Base-by-base conservation (phyloP, 202 grass and related monocot genomes). In the Alloteropsis angusta region DNA sequence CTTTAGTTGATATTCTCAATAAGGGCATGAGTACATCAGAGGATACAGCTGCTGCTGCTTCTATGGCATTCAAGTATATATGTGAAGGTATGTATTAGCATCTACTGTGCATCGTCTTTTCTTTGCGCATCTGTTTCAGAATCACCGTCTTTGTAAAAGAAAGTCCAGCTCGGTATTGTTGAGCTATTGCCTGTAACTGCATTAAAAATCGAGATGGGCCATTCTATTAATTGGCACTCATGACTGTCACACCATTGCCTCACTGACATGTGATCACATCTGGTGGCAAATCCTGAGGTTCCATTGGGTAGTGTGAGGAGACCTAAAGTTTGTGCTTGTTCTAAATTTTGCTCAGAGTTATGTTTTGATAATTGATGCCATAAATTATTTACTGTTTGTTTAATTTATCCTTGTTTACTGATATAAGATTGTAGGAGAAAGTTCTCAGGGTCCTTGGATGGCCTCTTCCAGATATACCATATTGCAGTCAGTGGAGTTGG, bases 41-140 rank as follows among this genome's bases (percentile, higher is more conserved):
- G 77, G 92, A 93, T 75, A 88, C 81, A 75, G 96, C 92, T 75
- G 86, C 90, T 67, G 89, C 96, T 54, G 89, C 92, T 78, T 93
- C 90, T 85, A 50, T 99, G 84, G 82, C 96, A 84, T 99, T 95
- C 77, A 99, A 99, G 78, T 91, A 95, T 85, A 95, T 99, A 90
- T 99, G 96, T 91, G 96, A 99, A 99, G 96, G 96, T 99, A 93
- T 48, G 62, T 36, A 79, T 87, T 25, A 28, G 44, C 44, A 60
- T 84, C 11, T 78, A 34, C 30, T 78, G 65, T 41, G 21, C 38
- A 25, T n/a, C 44, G 34, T 76, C 6, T 85, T 85, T 22, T 80
- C n/a, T 30, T 79, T 14, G 36, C 28, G 56, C 43, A 28, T 84
- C 17, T 60, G 28, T 55, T 81, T 75, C 10, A 4, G 30, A 63